A percentile compares a stretch with the other conserved stretches of the same genome.
Evolutionary conservation across 2,329 filamentous ascomycete genomes (phyloP).

Genomic region (Zarea fungicola): DNA sequence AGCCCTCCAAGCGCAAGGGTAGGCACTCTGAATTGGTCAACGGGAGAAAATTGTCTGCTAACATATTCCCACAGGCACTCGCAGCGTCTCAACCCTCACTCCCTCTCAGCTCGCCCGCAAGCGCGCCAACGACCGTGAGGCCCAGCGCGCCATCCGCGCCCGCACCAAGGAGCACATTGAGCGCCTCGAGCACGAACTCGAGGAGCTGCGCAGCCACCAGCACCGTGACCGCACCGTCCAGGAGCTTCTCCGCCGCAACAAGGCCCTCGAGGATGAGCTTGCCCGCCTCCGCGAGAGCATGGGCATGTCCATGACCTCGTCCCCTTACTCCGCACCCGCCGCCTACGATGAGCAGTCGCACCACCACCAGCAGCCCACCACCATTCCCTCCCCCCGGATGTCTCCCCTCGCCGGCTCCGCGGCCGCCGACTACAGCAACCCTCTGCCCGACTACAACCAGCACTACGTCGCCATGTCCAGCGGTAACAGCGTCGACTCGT

Average conservation of each 20-base stretch:
- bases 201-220: conserved; percentile 56
- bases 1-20: conserved; percentile 43
- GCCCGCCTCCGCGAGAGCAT: conserved; percentile 39
- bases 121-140: conserved; percentile 85
- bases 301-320: conserved; percentile 36
- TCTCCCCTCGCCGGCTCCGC: conserved; percentile 39
- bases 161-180: conserved; percentile 85
- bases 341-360: conserved; percentile 36
- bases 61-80: conserved; percentile 43
- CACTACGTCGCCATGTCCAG: conserved; percentile 35
- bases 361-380: conserved; percentile 26
- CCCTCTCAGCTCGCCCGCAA: conserved; percentile 86
- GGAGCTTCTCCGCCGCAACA: conserved; percentile 47
- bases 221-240: conserved; percentile 47
- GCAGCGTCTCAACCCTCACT: conserved; percentile 81
- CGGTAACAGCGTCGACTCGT: conserved; percentile 38
- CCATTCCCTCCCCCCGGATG: conserved; percentile 39
- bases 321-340: conserved; percentile 30
- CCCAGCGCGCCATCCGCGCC: conserved; percentile 80
- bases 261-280: conserved; percentile 49
- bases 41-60: too few species aligned
- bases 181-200: conserved; percentile 66
- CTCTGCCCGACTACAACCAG: conserved; percentile 36
- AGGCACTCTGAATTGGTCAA: too few species aligned
- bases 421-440: conserved; percentile 40